Base-by-base conservation (phyloP, 2,329 filamentous ascomycete species). In the Emmonsiellopsis sp. region DNA sequence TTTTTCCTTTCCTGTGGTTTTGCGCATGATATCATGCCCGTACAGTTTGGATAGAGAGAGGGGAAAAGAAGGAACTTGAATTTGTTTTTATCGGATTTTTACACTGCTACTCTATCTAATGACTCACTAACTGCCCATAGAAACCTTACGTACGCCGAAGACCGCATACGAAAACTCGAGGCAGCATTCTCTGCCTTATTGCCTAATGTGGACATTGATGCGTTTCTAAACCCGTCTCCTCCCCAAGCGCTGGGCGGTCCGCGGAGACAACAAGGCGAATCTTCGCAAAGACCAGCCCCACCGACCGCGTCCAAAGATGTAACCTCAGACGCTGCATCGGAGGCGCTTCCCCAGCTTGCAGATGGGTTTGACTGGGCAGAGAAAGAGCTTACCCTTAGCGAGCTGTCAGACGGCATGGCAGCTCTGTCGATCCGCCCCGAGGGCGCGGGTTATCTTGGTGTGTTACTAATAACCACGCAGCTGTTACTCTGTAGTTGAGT, bases 171-270 rank as follows among this genome's bases (percentile, higher is more conserved):
- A 34, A 52, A 21, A 51, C 31, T 48, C 5, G 45, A 48, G 32
- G 40, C 50, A 43, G 40, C 17, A 42, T 21, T 40, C 31, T 42
- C 47, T 39, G 45, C 40, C 67, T 6, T 69, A 67, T 4, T 67
- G 65, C 31, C 63, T 62, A 9, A 70, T 65, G 49, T 57, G 61
- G 34, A 67, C 69, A 50, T 61, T 62, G 34, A 67, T 68, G 49
- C 62, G 63, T 33, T 61, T 64, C 9, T 67, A 70, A 45, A 60
- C 66, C 36, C 33, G 5, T 48, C 45, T 48, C 66, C 68, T 8
- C 65, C 74, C 66, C 60, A 82, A 78, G 64, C 68, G 45, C 56
- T 68, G 8, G 68, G 68, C 59, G 67, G 64, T 36, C 33, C 34
- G 34, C n/a, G 33, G 33, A 32, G 1, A 48, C 45, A 37, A 10